Conservation (phyloP, 371 early-diverging fungal species). For the Circinella umbellata region DNA sequence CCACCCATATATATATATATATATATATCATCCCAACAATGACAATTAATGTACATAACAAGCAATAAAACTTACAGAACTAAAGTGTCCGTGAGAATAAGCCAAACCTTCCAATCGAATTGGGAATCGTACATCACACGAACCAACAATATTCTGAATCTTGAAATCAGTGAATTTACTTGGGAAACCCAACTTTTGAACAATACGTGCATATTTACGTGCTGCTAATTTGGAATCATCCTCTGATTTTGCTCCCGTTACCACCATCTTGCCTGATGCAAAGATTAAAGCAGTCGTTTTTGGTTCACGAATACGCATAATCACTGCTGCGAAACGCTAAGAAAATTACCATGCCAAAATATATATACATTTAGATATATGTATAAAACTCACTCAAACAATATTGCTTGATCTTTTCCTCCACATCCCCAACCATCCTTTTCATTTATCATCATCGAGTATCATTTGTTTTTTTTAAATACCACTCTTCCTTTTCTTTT, state of each 20-base stretch:
- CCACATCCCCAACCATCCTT: too few species aligned
- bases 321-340: constrained; percentile 99
- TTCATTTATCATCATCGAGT: too few species aligned
- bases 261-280: constrained; percentile 99
- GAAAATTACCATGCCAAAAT: too few species aligned
- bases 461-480: neutral
- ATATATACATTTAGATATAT: too few species aligned
- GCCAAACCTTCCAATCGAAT: constrained; percentile 99
- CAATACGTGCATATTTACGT: constrained; percentile 99
- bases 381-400: too few species aligned
- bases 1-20: too few species aligned
- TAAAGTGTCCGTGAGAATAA: constrained; percentile 97
- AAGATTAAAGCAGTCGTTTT: constrained; percentile 99
- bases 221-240: constrained; percentile 98
- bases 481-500: neutral
- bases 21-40: too few species aligned
- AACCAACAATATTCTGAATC: constrained; percentile 99
- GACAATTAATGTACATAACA: too few species aligned
- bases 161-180: constrained; percentile 99
- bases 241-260: constrained; percentile 97
- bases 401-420: too few species aligned
- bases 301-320: constrained; percentile 99
- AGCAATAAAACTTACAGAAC: constrained; percentile 74
- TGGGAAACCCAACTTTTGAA: constrained; percentile 99
- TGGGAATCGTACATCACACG: constrained; percentile 99